Conservation (phyloP, 2,329 filamentous ascomycete species). For the Sclerotinia borealis region DNA sequence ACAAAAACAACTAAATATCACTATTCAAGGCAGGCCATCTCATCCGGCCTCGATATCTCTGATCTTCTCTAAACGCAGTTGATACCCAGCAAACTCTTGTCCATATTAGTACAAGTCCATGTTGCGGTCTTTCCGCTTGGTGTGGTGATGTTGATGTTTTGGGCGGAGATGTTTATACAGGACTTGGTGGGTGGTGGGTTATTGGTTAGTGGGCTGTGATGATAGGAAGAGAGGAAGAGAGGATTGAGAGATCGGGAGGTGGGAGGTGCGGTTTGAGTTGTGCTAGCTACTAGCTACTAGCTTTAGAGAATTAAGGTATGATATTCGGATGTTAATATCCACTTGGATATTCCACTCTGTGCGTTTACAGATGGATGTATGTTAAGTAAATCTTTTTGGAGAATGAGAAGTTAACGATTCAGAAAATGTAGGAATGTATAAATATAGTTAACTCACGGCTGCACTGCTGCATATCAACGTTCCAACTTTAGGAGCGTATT, state of each 20-base stretch:
- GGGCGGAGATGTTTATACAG: slow-evolving; percentile 40
- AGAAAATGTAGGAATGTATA: neutral
- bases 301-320: no score
- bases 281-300: no score
- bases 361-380: no score
- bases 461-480: slow-evolving; percentile 41
- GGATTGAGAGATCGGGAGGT: no score
- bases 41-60: no score
- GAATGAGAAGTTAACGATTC: no score
- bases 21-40: neutral
- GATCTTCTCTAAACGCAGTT: neutral
- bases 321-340: no score
- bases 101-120: slow-evolving; percentile 39
- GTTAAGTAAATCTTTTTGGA: no score
- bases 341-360: no score
- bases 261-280: no score
- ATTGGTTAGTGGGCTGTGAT: slow-evolving; percentile 21
- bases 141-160: slow-evolving; percentile 40
- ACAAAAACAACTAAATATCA: no score
- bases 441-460: slow-evolving; percentile 28
- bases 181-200: slow-evolving; percentile 28
- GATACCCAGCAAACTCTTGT: slow-evolving; percentile 20
- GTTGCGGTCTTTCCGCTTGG: slow-evolving; percentile 39
- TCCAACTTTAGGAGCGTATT: slow-evolving; percentile 37
- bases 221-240: neutral